These are phyloP conservation scores for Aegilops bicornis DNA, from an alignment of 176 grass and related monocot genomes.

Conservation along the genomic window DNA sequence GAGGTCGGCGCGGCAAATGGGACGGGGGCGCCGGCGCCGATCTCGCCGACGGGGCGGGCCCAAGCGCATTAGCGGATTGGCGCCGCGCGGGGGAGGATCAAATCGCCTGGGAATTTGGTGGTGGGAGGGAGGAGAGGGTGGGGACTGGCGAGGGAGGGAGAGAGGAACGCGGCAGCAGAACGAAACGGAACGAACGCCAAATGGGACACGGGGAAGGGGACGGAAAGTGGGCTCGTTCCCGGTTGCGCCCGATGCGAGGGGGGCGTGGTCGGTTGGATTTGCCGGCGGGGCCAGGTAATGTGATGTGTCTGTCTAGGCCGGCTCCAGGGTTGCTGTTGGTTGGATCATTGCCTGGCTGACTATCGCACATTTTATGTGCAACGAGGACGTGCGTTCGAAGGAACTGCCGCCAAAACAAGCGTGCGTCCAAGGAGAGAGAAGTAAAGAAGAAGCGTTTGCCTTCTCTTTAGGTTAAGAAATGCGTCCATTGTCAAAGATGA, in stretches of 20 bases:
- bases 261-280: not conserved
- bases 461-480: too few species aligned
- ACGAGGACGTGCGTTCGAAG: too few species aligned
- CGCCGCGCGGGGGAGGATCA: not conserved
- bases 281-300: constrained; percentile 12
- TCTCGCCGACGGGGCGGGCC: not conserved
- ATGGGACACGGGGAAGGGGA: not conserved
- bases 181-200: constrained; percentile 11
- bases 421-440: too few species aligned
- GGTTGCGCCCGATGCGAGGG: not conserved
- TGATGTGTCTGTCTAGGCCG: not conserved
- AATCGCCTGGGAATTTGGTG: not conserved
- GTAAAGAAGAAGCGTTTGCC: too few species aligned
- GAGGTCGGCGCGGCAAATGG: not conserved
- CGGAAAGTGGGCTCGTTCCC: not conserved
- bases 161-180: constrained; percentile 14
- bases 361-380: too few species aligned
- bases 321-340: not conserved
- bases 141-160: not conserved
- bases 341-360: not conserved
- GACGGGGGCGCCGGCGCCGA: not conserved
- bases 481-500: too few species aligned
- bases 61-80: not conserved
- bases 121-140: not conserved
- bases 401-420: too few species aligned